These are phyloP conservation scores for Penicillium nordicum DNA, from an alignment of 2,329 filamentous ascomycete genomes.

Conservation along the genomic window DNA sequence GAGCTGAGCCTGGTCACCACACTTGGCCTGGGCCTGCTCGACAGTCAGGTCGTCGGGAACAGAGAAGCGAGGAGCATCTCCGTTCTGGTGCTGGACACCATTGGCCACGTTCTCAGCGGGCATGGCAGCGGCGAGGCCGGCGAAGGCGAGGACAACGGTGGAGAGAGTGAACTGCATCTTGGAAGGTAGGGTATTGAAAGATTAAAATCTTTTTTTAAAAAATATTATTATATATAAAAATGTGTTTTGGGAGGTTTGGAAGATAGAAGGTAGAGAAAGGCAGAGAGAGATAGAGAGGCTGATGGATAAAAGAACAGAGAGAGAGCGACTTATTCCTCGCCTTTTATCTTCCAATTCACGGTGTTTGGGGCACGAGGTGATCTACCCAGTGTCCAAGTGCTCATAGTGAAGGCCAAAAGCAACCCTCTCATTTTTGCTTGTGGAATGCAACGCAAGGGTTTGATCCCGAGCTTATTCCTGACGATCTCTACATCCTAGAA, in stretches of 20 bases:
- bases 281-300: slow-evolving; percentile 3
- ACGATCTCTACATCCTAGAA: neutral
- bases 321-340: slow-evolving; percentile 4
- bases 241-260: slow-evolving; percentile 6
- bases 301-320: slow-evolving; percentile 2
- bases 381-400: neutral
- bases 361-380: slow-evolving; percentile 5
- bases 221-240: neutral
- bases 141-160: slow-evolving; percentile 31
- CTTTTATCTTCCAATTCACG: slow-evolving; percentile 21
- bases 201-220: slow-evolving; percentile 12
- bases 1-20: slow-evolving; percentile 37
- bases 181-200: slow-evolving; percentile 27
- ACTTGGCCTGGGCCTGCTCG: slow-evolving; percentile 37
- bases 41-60: slow-evolving; percentile 31
- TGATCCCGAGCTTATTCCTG: neutral
- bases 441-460: slow-evolving; percentile 23
- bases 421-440: slow-evolving; percentile 14
- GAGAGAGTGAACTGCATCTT: slow-evolving; percentile 38
- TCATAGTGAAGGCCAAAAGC: slow-evolving; percentile 10
- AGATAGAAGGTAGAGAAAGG: slow-evolving; percentile 7
- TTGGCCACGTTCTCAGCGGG: slow-evolving; percentile 15
- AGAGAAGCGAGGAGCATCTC: neutral
- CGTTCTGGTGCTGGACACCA: slow-evolving; percentile 9
- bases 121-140: slow-evolving; percentile 30